Base-by-base conservation (phyloP, 352 stramenopile genomes). In the Globisporangium abappressorium region DNA sequence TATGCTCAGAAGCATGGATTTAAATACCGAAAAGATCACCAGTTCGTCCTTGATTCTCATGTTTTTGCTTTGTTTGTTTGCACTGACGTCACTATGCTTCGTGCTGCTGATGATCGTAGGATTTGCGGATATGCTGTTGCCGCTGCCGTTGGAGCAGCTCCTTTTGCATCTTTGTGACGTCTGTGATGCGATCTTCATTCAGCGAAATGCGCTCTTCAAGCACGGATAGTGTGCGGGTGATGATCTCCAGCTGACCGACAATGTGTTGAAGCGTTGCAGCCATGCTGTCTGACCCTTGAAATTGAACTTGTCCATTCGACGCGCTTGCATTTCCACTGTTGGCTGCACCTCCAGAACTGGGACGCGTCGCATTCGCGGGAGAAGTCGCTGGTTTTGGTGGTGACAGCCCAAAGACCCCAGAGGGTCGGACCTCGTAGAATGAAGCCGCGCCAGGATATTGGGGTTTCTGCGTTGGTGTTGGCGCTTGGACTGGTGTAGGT, bases 201-300 rank as follows among this genome's bases (percentile, higher is more conserved):
- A 94, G 82, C 11, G 83, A 92, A 26, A 97, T 82, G 34, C 91
- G 79, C 64, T 97, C 82, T 68, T 97, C 91, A 0, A 97, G 67
- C 22, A 95, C 79, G 5, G 76, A 85, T 6, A 97, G 74, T 36
- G 91, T 97, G 22, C 76, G 76, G 0, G 91, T 97, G 66, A 97
- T 85, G 69, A 96, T 93, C 69, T 97, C 90, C 30, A 97, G 69
- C 66, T 97, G 91, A 0, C 87, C 90, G 9, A 97, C 78, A 69
- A 97, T 96, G 68, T 97, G 91, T 60, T 97, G 85, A 43, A 97
- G 76, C 24, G 90, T 94, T 53, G 74, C 69, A 0, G 77, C 71
- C 54, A 85, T 83, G 49, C 78, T 77, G 57, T 73, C 55, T 12
- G 53, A 30, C 34, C 38, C 56, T n/a, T 51, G 24, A 14, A 30